These are phyloP conservation scores for Artemisia annua DNA, from an alignment of 129 eudicot genomes.

Conservation along the genomic window DNA sequence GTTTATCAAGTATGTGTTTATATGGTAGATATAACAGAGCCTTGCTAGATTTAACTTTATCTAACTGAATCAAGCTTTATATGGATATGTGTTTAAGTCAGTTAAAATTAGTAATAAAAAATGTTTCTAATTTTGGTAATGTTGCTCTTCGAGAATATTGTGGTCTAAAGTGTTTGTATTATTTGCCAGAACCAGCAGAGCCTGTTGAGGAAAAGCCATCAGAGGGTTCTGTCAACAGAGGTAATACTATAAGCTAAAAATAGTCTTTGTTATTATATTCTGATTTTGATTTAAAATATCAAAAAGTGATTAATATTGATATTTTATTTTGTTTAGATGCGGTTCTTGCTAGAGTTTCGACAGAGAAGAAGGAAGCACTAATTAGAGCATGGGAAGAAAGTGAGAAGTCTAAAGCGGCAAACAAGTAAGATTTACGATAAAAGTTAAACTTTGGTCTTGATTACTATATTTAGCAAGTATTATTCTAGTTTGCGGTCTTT, in stretches of 20 bases:
- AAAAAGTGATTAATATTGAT: background rate
- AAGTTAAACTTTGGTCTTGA: background rate
- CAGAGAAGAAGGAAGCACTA: constrained; percentile 77
- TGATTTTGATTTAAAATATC: background rate
- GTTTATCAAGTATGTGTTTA: no score
- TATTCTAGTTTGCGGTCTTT: background rate
- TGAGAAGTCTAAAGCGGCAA: constrained; percentile 89
- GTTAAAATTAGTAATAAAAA: no score
- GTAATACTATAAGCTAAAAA: constrained; percentile 29
- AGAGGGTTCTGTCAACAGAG: constrained; percentile 83
- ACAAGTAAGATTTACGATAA: constrained; percentile 55
- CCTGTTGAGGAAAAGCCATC: constrained; percentile 56
- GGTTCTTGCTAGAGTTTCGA: constrained; percentile 81
- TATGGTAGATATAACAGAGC: no score
- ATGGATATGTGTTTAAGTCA: no score
- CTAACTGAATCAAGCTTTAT: no score
- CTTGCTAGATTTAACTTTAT: no score
- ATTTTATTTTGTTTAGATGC: constrained; percentile 46
- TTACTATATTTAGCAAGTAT: background rate
- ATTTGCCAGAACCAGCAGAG: constrained; percentile 51
- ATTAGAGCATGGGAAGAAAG: constrained; percentile 99
- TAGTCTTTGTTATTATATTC: background rate
- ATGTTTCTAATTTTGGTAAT: background rate
- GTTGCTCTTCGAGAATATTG: constrained; percentile 3
- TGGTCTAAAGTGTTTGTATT: constrained; percentile 24